Evolutionary conservation across 2,329 filamentous ascomycete genomes (phyloP).

Genomic region (Ophiostoma fasciatum): DNA sequence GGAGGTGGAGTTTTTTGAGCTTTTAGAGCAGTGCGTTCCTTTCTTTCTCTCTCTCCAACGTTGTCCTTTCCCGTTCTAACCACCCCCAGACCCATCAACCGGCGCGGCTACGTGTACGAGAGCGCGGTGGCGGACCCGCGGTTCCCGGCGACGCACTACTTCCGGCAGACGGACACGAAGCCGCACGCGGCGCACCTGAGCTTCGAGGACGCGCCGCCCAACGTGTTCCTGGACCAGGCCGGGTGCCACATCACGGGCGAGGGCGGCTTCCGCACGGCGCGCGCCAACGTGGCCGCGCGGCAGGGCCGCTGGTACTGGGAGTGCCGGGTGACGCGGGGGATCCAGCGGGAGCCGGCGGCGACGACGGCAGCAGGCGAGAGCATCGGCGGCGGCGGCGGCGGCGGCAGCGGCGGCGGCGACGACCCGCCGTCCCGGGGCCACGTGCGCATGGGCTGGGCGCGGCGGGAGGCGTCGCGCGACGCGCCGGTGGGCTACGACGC

Average conservation of each 20-base stretch:
- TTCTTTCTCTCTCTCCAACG: neutral
- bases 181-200: conserved; percentile 77
- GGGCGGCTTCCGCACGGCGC: conserved; percentile 82
- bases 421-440: conserved; percentile 39
- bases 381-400: conserved; percentile 49
- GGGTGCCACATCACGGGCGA: conserved; percentile 72
- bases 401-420: conserved; percentile 13
- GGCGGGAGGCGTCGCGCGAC: conserved; percentile 68
- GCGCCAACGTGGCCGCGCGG: conserved; percentile 78
- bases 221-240: conserved; percentile 66
- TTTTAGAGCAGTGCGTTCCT: conserved; percentile 45
- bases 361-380: no score
- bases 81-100: conserved; percentile 31
- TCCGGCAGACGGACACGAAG: conserved; percentile 72
- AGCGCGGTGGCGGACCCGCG: conserved; percentile 80
- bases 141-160: conserved; percentile 78
- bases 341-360: no score
- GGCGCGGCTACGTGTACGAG: conserved; percentile 70
- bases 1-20: conserved; percentile 44
- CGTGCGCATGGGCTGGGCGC: conserved; percentile 76
- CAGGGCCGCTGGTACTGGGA: conserved; percentile 93
- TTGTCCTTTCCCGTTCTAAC: neutral
- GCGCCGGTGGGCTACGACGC: conserved; percentile 76
- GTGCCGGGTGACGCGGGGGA: conserved; percentile 69
- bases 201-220: conserved; percentile 80